These are phyloP conservation scores for Penicillium psychrofluorescens DNA, from an alignment of 495 filamentous ascomycete species.

Conservation along the genomic window DNA sequence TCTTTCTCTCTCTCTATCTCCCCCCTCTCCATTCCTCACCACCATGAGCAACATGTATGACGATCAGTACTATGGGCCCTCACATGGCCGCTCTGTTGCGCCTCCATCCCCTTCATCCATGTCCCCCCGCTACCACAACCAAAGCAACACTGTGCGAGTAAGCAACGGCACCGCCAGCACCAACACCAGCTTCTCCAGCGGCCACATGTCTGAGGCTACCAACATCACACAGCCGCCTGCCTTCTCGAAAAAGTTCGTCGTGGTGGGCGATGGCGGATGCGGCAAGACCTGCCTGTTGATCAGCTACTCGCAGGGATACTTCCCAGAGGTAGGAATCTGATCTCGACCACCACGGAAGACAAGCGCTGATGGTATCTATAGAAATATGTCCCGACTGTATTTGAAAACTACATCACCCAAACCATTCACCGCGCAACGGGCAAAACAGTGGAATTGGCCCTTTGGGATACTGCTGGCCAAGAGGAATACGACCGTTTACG, in stretches of 20 bases:
- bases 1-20: slow-evolving; percentile 1
- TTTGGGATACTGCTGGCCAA: slow-evolving; percentile 98
- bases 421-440: slow-evolving; percentile 77
- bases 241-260: slow-evolving; percentile 98
- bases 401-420: slow-evolving; percentile 99
- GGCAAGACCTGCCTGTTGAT: slow-evolving; percentile 98
- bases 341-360: no score
- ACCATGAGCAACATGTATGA: slow-evolving; percentile 42
- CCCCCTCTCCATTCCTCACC: slow-evolving; percentile 9
- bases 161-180: slow-evolving; percentile 84
- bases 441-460: slow-evolving; percentile 89
- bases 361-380: slow-evolving; percentile 20
- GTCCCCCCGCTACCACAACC: slow-evolving; percentile 36
- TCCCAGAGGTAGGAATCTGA: slow-evolving; percentile 70
- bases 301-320: slow-evolving; percentile 95
- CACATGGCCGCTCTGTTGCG: slow-evolving; percentile 41
- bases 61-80: slow-evolving; percentile 42
- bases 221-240: slow-evolving; percentile 81
- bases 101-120: slow-evolving; percentile 37
- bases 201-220: slow-evolving; percentile 66
- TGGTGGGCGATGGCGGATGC: slow-evolving; percentile 95
- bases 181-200: slow-evolving; percentile 57
- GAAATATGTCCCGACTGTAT: slow-evolving; percentile 99
- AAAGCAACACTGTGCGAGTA: slow-evolving; percentile 52
- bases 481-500: slow-evolving; percentile 97